Conservation (phyloP, 129 eudicot species). For the Flaveria linearis region DNA sequence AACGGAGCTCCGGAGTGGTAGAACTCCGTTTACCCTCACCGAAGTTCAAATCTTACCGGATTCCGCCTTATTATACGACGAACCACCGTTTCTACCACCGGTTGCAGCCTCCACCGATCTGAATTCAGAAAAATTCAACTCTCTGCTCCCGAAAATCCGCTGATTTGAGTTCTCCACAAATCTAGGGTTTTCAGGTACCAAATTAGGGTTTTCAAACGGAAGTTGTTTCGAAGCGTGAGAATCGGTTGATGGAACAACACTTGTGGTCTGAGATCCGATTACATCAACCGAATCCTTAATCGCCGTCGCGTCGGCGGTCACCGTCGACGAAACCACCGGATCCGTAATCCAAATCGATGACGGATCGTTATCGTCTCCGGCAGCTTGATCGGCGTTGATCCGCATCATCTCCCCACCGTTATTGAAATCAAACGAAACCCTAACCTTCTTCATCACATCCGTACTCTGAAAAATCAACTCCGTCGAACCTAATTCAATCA, state of each 20-base stretch:
- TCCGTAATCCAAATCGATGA: constrained; percentile 67
- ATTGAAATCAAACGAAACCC: constrained; percentile 53
- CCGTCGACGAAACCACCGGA: constrained; percentile 44
- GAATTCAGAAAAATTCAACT: constrained; percentile 67
- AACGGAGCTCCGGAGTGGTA: constrained; percentile 16
- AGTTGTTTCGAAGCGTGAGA: constrained; percentile 34
- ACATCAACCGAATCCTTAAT: constrained; percentile 34
- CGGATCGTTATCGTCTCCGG: constrained; percentile 27
- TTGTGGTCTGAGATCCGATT: constrained; percentile 23
- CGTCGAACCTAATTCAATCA: constrained; percentile 80
- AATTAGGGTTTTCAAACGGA: constrained; percentile 49
- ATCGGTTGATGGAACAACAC: constrained; percentile 15
- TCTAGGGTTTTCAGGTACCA: constrained; percentile 46
- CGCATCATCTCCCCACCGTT: constrained; percentile 16
- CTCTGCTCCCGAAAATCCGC: constrained; percentile 43
- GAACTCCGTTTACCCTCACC: constrained; percentile 59
- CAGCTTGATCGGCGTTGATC: constrained; percentile 6
- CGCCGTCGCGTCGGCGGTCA: constrained; percentile 25
- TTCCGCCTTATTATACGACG: constrained; percentile 50
- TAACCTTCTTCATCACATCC: constrained; percentile 71
- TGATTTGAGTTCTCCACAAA: constrained; percentile 21
- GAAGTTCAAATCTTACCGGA: constrained; percentile 62
- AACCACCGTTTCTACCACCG: constrained; percentile 34
- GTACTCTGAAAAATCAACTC: constrained; percentile 59
- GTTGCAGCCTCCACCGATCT: constrained; percentile 38